Percentiles rank a stretch among this genome's conserved stretches.
Evolutionary conservation across 176 grass and related monocot species (phyloP).

Genomic region (Paspalum vaginatum): DNA sequence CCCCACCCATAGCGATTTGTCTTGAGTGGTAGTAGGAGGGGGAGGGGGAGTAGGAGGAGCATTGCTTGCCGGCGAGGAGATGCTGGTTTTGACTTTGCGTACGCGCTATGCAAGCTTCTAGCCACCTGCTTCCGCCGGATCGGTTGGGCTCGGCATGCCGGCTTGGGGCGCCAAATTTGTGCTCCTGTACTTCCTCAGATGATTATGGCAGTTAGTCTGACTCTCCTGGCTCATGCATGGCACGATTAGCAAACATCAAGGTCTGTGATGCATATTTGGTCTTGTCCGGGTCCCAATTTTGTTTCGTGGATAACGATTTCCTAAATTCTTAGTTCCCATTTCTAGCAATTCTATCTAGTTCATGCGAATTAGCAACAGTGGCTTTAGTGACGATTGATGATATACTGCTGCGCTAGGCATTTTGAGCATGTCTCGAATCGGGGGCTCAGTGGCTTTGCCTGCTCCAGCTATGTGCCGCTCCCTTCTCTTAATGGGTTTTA

Average conservation of each 20-base stretch:
- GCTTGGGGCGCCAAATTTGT: neutral
- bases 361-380: neutral
- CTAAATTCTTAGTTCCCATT: neutral
- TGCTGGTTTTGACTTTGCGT: slow-evolving; percentile 31
- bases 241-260: neutral
- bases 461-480: neutral
- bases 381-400: neutral
- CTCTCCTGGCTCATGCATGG: neutral
- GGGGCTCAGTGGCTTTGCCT: neutral
- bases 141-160: neutral
- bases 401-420: neutral
- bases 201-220: neutral
- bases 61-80: neutral
- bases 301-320: neutral
- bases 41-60: neutral
- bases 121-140: neutral
- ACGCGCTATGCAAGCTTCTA: slow-evolving; percentile 33
- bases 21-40: neutral
- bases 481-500: slow-evolving; percentile 34
- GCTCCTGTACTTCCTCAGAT: neutral
- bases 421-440: neutral
- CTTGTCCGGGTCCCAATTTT: neutral
- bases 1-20: neutral
- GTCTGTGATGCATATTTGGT: neutral
- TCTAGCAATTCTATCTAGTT: neutral